Conservation (phyloP, 176 grass and related monocot genomes). For the Chloris gayana region DNA sequence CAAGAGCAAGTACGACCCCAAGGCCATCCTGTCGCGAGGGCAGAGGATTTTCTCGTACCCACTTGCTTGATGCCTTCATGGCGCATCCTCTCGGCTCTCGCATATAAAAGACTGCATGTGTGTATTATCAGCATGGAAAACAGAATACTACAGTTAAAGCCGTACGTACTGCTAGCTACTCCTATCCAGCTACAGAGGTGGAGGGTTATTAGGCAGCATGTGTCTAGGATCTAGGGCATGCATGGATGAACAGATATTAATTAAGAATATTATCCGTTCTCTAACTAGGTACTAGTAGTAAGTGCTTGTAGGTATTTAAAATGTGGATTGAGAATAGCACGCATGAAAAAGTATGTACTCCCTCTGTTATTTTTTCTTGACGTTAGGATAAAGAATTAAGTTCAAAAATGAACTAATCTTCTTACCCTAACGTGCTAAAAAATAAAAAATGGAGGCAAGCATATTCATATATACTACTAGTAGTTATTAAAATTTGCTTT, state of each 20-base stretch:
- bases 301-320: no score
- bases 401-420: no score
- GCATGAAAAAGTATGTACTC: no score
- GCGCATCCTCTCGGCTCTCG: not conserved
- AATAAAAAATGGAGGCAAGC: no score
- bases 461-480: no score
- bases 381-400: no score
- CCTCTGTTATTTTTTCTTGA: no score
- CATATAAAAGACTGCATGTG: not conserved
- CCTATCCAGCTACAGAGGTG: not conserved
- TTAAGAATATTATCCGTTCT: no score
- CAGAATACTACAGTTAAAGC: not conserved
- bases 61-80: slow-evolving; percentile 1
- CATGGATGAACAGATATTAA: not conserved
- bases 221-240: not conserved
- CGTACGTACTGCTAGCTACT: not conserved
- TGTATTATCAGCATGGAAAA: not conserved
- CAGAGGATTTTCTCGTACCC: slow-evolving; percentile 66
- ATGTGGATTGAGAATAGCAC: no score
- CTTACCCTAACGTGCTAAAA: no score
- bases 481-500: no score
- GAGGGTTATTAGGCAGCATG: not conserved
- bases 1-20: slow-evolving; percentile 71
- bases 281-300: no score
- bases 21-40: slow-evolving; percentile 62